A percentile compares a stretch with the other conserved stretches of the same genome.
Conservation (phyloP, 129 eudicot species). For the Flaveria robusta region DNA sequence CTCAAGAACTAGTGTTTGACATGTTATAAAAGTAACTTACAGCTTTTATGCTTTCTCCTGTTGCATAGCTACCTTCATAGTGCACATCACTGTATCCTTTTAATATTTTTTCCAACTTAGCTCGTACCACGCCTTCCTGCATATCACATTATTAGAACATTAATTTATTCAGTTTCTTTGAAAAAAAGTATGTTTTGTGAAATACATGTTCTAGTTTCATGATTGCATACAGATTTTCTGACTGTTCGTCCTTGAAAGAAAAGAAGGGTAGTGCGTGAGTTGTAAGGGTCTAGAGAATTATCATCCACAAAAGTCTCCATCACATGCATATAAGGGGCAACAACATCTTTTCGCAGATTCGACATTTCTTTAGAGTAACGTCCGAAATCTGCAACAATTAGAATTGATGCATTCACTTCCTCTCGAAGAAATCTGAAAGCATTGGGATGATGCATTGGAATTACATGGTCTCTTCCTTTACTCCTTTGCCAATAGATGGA, state of each 20-base stretch:
- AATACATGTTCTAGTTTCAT: background rate
- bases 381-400: slow-evolving; percentile 95
- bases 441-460: slow-evolving; percentile 98
- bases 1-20: background rate
- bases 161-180: background rate
- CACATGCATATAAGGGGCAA: slow-evolving; percentile 95
- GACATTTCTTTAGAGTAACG: slow-evolving; percentile 66
- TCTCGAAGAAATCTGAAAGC: slow-evolving; percentile 86
- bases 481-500: slow-evolving; percentile 80
- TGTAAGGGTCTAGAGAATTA: slow-evolving; percentile 63
- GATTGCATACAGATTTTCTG: slow-evolving; percentile 78
- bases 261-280: slow-evolving; percentile 77
- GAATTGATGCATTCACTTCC: slow-evolving; percentile 75
- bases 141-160: slow-evolving; percentile 19
- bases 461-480: slow-evolving; percentile 87
- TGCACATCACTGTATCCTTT: slow-evolving; percentile 58
- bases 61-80: slow-evolving; percentile 68
- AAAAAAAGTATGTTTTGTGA: background rate
- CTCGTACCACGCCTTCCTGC: slow-evolving; percentile 88
- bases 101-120: slow-evolving; percentile 57
- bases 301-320: slow-evolving; percentile 73
- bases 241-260: slow-evolving; percentile 87
- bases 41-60: slow-evolving; percentile 72
- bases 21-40: slow-evolving; percentile 46
- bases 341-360: slow-evolving; percentile 83